Evolutionary conservation across 306 rosid genomes (phyloP), one percentile per base, ranked within the genome.

Genomic region (Begonia peltatifolia): DNA sequence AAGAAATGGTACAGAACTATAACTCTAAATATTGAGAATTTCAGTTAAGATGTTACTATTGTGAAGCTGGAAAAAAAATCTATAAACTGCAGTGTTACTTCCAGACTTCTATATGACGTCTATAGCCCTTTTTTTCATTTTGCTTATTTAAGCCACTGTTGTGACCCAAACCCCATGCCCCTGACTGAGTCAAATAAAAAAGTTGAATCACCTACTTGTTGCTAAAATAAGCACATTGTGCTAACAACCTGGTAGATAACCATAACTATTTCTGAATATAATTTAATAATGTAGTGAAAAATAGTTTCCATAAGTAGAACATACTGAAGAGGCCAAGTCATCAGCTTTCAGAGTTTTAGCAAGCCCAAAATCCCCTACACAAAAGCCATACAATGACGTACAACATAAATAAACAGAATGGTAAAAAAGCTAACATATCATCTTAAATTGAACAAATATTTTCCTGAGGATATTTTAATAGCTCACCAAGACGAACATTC

Each of bases 311-410:
- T 15, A 52, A 54, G 50, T 46, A 51, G 65, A 62, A 71, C 93
- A 50, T 86, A 92, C 99, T 63, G 99, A 92, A 61, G 99, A 92
- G 63, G 99, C 93, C 81, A 92, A 76, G 69, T 92, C 99, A 60
- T 92, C 96, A 38, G 88, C 93, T 73, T 87, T 92, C 63, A 92
- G 73, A 46, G 99, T 92, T 77, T 92, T 92, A 44, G 99, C 99
- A 22, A 92, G 94, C 63, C 99, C 99, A 63, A 92, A 92, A 65
- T 92, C 96, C 55, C 99, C 99, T 92, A 47, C 8, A 70, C 36
- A 55, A 49, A 62, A 38, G 57, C 30, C 63, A 64, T 47, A 55
- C 57, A 62, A 59, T 25, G 62, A 66, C 61, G 57, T 67, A 61
- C 25, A 53, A 46, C 50, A 47, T 69, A 63, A 75, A 53, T 20